Percentiles rank a stretch among this genome's conserved stretches.
These are phyloP conservation scores for Pyrenophora tritici-repentis DNA, from an alignment of 2,329 filamentous ascomycete species.

Conservation along the genomic window DNA sequence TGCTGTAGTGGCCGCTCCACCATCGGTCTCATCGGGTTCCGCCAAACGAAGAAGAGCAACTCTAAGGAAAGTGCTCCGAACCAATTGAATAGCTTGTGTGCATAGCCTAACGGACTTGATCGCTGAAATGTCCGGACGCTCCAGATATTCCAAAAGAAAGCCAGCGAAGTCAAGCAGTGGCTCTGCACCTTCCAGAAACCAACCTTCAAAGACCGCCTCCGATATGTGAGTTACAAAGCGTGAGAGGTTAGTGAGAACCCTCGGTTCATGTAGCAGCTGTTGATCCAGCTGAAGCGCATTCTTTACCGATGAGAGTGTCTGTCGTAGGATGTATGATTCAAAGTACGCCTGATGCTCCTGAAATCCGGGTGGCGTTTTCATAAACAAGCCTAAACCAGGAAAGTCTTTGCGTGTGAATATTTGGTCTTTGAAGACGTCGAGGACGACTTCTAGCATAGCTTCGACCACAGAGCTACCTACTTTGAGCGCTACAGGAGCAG, in stretches of 20 bases:
- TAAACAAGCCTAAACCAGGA: conserved; percentile 79
- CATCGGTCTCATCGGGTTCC: conserved; percentile 72
- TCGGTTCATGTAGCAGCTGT: conserved; percentile 76
- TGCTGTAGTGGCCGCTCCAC: conserved; percentile 66
- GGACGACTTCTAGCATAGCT: conserved; percentile 74
- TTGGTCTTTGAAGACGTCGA: conserved; percentile 84
- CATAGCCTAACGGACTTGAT: conserved; percentile 92
- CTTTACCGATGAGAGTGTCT: conserved; percentile 72
- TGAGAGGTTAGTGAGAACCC: conserved; percentile 83
- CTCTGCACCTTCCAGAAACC: conserved; percentile 89
- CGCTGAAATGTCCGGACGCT: conserved; percentile 77
- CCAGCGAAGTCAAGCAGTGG: conserved; percentile 84
- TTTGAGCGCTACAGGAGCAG: conserved; percentile 51
- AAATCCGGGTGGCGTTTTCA: conserved; percentile 89
- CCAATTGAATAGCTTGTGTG: conserved; percentile 76
- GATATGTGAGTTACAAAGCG: conserved; percentile 80
- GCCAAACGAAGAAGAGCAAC: conserved; percentile 81
- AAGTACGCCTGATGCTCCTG: conserved; percentile 95
- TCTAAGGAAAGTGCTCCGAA: conserved; percentile 77
- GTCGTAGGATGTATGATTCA: conserved; percentile 83
- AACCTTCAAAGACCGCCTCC: conserved; percentile 92
- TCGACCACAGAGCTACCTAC: conserved; percentile 75
- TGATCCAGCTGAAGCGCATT: conserved; percentile 73
- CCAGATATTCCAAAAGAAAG: conserved; percentile 83
- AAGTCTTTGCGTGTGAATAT: conserved; percentile 88